These are phyloP conservation scores for Penicillium malachiteum DNA, from an alignment of 495 filamentous ascomycete genomes.

Conservation along the genomic window DNA sequence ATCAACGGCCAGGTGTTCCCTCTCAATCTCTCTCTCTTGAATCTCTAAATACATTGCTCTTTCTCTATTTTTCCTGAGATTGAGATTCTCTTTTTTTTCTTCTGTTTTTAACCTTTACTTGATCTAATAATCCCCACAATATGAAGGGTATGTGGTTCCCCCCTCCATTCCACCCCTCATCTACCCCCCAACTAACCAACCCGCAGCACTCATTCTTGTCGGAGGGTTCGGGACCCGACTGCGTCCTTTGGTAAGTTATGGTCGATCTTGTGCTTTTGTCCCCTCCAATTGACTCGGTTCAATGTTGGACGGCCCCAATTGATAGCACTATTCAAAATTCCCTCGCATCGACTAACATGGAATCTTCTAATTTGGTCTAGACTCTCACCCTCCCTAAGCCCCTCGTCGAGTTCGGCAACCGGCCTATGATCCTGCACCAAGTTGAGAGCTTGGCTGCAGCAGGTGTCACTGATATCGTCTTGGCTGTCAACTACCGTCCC, in stretches of 20 bases:
- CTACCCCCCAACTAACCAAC: conserved; percentile 12
- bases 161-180: conserved; percentile 10
- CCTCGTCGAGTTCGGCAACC: conserved; percentile 96
- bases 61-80: conserved; percentile 4
- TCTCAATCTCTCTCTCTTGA: conserved; percentile 11
- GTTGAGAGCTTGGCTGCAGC: conserved; percentile 92
- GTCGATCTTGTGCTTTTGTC: conserved; percentile 6
- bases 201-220: conserved; percentile 94
- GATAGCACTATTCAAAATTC: background rate
- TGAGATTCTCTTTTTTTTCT: conserved; percentile 5
- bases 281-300: conserved; percentile 11
- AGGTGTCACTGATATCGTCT: conserved; percentile 95
- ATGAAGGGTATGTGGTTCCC: conserved; percentile 50
- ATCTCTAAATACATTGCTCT: conserved; percentile 3
- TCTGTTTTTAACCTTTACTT: conserved; percentile 3
- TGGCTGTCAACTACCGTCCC: conserved; percentile 97
- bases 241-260: conserved; percentile 82
- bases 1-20: conserved; percentile 38
- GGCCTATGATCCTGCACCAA: conserved; percentile 98
- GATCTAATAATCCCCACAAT: conserved; percentile 25
- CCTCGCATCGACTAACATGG: background rate
- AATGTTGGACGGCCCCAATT: conserved; percentile 12
- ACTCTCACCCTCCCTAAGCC: conserved; percentile 97
- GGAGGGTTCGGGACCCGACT: conserved; percentile 98
- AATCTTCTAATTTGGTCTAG: conserved; percentile 43